Percentiles rank a stretch among this genome's conserved stretches.
Conservation (phyloP, 805 yeast genomes). For the Geotrichum ghanense region DNA sequence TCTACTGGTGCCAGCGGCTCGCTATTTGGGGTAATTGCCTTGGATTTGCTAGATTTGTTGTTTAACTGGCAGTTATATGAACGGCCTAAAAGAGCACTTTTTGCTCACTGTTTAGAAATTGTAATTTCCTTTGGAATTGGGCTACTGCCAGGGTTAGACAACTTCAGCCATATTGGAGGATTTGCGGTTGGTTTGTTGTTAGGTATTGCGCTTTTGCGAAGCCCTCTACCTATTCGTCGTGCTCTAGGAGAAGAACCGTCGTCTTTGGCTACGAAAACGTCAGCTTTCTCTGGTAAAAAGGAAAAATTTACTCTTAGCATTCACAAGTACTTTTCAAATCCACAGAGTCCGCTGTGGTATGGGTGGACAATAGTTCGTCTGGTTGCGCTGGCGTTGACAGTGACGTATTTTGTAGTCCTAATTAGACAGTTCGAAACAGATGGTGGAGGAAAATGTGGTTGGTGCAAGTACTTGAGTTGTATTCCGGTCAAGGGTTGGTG, state of each 20-base stretch:
- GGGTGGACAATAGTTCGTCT: slow-evolving; percentile 43
- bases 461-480: slow-evolving; percentile 69
- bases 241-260: slow-evolving; percentile 6
- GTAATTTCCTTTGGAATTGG: slow-evolving; percentile 52
- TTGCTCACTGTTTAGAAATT: slow-evolving; percentile 43
- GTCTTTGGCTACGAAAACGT: not conserved
- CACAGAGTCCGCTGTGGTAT: slow-evolving; percentile 27
- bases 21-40: slow-evolving; percentile 55
- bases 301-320: slow-evolving; percentile 2
- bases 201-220: slow-evolving; percentile 40
- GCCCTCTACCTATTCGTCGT: slow-evolving; percentile 32
- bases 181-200: slow-evolving; percentile 47
- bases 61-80: slow-evolving; percentile 39
- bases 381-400: slow-evolving; percentile 32
- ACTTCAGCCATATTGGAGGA: slow-evolving; percentile 68
- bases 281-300: not conserved
- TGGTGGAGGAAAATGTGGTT: slow-evolving; percentile 43
- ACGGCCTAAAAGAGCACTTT: slow-evolving; percentile 35
- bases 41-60: slow-evolving; percentile 43
- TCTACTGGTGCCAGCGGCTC: slow-evolving; percentile 66
- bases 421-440: slow-evolving; percentile 35
- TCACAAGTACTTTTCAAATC: slow-evolving; percentile 14
- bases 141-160: slow-evolving; percentile 61
- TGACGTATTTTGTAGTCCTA: slow-evolving; percentile 41
- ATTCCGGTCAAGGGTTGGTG: slow-evolving; percentile 66